These are phyloP conservation scores for Dioscorea alata DNA, from an alignment of 106 monocot genomes.

Conservation along the genomic window DNA sequence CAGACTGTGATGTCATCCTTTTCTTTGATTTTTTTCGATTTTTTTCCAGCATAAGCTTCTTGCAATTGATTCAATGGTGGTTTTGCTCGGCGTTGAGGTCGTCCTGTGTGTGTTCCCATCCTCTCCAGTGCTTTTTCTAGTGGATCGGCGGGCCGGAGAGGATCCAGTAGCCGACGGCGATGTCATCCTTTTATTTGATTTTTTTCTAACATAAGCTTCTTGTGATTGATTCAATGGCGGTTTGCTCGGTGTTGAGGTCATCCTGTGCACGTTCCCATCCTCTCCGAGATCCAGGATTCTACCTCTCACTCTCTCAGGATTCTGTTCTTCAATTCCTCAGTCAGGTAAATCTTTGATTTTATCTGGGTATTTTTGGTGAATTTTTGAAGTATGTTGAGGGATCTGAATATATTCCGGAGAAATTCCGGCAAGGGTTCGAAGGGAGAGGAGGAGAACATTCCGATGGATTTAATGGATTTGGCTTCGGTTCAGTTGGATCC, in stretches of 20 bases:
- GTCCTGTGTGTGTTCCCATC: too few species aligned
- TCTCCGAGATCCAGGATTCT: slow-evolving; percentile 30
- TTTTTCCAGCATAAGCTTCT: too few species aligned
- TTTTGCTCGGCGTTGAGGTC: too few species aligned
- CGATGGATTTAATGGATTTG: slow-evolving; percentile 24
- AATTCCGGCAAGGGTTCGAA: slow-evolving; percentile 22
- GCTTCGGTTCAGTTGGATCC: slow-evolving; percentile 13
- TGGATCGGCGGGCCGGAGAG: too few species aligned
- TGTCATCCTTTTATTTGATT: slow-evolving; percentile 47
- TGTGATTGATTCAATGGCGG: slow-evolving; percentile 44
- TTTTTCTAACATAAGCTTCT: slow-evolving; percentile 68
- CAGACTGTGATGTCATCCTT: too few species aligned
- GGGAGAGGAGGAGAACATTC: slow-evolving; percentile 57
- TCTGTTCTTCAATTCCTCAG: slow-evolving; percentile 43
- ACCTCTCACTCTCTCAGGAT: slow-evolving; percentile 39
- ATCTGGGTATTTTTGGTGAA: background rate
- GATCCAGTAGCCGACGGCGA: too few species aligned
- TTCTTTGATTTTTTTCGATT: too few species aligned
- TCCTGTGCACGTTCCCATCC: slow-evolving; percentile 52
- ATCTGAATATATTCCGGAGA: slow-evolving; percentile 44
- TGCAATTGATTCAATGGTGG: too few species aligned
- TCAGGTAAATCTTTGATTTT: slow-evolving; percentile 30
- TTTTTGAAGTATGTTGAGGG: slow-evolving; percentile 65
- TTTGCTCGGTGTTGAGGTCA: slow-evolving; percentile 51
- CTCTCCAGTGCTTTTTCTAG: too few species aligned